phyloP scores from a whole-genome alignment of 73 alveolate genomes.

The Urostyla sp. region DNA sequence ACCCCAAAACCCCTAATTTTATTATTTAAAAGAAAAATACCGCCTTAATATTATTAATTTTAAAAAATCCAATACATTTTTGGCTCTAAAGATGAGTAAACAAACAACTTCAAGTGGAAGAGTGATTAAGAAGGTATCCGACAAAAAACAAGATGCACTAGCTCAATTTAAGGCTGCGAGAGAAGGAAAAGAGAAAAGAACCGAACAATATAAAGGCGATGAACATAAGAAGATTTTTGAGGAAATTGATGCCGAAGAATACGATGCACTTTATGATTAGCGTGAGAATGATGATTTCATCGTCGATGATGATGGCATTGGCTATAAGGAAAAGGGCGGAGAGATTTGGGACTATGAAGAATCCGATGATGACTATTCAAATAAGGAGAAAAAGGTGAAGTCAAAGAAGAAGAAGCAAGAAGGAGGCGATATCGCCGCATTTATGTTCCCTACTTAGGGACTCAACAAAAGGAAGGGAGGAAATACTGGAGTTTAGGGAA shows the following conservation, averaged over 20 bases:
- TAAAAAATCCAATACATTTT: no score
- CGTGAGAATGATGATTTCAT: slow-evolving; percentile 71
- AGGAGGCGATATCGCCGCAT: slow-evolving; percentile 27
- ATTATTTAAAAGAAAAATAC: no score
- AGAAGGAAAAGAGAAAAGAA: slow-evolving; percentile 67
- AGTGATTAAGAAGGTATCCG: slow-evolving; percentile 51
- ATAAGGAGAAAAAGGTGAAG: slow-evolving; percentile 44
- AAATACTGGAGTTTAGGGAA: background rate
- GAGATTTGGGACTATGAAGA: slow-evolving; percentile 67
- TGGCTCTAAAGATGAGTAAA: slow-evolving; percentile 28
- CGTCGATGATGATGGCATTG: slow-evolving; percentile 74
- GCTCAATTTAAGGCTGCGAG: slow-evolving; percentile 59
- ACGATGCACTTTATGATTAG: slow-evolving; percentile 53
- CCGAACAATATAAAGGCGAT: slow-evolving; percentile 66
- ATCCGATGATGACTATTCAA: slow-evolving; percentile 40
- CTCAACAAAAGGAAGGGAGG: slow-evolving; percentile 13
- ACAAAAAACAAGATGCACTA: slow-evolving; percentile 45
- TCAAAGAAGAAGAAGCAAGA: slow-evolving; percentile 25
- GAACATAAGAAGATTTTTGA: slow-evolving; percentile 59
- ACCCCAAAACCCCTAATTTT: no score
- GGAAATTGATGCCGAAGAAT: slow-evolving; percentile 67
- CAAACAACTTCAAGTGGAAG: slow-evolving; percentile 49
- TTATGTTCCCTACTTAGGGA: slow-evolving; percentile 45
- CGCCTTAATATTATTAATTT: no score
- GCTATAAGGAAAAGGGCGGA: slow-evolving; percentile 78